Conservation (phyloP, 306 rosid genomes). For the Spatholobus suberectus region DNA sequence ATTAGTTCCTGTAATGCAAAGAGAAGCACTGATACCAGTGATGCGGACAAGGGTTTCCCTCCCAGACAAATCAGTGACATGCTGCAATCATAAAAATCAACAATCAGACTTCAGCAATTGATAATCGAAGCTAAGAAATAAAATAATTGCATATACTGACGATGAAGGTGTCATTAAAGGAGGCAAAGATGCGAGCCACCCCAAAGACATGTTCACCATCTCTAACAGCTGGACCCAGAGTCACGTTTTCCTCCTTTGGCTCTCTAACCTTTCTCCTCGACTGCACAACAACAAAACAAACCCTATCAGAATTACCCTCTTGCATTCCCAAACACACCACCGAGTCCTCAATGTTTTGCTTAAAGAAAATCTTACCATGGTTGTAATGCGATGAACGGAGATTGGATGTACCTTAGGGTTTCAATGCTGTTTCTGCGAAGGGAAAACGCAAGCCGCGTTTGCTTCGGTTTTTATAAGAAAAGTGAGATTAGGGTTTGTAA, state of each 20-base stretch:
- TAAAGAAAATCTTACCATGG: not conserved
- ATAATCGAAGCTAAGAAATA: not conserved
- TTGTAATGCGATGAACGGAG: not conserved
- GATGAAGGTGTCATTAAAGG: slow-evolving; percentile 85
- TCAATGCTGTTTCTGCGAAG: not conserved
- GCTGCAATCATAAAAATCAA: slow-evolving; percentile 51
- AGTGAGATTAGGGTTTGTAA: not conserved
- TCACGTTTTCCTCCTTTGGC: slow-evolving; percentile 87
- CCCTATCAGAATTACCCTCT: not conserved
- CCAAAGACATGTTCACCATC: slow-evolving; percentile 90
- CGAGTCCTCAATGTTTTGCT: not conserved
- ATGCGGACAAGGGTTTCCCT: slow-evolving; percentile 90
- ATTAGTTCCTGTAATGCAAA: not conserved
- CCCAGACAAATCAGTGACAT: slow-evolving; percentile 89
- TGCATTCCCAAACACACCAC: too few relatives aligned
- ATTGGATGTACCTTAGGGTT: not conserved
- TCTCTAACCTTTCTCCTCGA: slow-evolving; percentile 68
- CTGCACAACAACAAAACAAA: not conserved
- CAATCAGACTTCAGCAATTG: not conserved
- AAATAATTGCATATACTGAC: slow-evolving; percentile 47
- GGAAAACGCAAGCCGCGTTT: too few relatives aligned
- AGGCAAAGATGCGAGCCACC: slow-evolving; percentile 81
- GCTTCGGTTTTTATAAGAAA: too few relatives aligned
- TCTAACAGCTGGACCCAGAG: slow-evolving; percentile 81
- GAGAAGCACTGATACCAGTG: slow-evolving; percentile 53